A percentile compares a stretch with the other conserved stretches of the same genome.
phyloP scores from a whole-genome alignment of 495 filamentous ascomycete species.

The Aspergillus saccharolyticus region DNA sequence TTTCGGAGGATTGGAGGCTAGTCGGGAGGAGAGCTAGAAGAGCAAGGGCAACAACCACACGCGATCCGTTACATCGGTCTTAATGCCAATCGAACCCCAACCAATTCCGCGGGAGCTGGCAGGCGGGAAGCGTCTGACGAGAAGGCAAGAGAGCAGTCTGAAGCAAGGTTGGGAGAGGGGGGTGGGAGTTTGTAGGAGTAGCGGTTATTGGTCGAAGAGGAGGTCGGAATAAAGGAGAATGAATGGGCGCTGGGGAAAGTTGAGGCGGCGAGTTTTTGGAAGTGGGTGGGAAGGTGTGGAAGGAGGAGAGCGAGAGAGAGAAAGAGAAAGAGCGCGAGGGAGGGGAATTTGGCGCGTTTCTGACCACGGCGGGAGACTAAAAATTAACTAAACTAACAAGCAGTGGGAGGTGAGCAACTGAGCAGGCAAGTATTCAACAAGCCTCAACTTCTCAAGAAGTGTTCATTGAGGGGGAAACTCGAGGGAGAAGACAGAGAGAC shows the following conservation, averaged over 20 bases:
- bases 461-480: neutral
- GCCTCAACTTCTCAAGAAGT: no score
- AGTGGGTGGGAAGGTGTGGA: neutral
- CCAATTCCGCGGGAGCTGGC: conserved; percentile 13
- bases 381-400: neutral
- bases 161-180: conserved; percentile 6
- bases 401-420: neutral
- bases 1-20: conserved; percentile 12
- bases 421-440: neutral
- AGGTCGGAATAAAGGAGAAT: conserved; percentile 11
- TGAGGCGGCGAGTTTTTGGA: neutral
- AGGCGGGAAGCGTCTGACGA: conserved; percentile 10
- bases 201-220: conserved; percentile 10
- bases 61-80: conserved; percentile 39
- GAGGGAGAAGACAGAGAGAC: neutral
- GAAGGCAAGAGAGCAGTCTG: conserved; percentile 1
- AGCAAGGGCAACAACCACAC: conserved; percentile 27
- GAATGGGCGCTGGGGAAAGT: neutral
- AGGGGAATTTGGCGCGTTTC: neutral
- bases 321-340: neutral
- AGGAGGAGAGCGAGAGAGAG: neutral
- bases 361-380: neutral
- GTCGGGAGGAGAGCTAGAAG: conserved; percentile 22
- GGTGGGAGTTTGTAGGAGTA: no score
- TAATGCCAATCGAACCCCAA: conserved; percentile 17